Percentiles rank a stretch among this genome's conserved stretches.
Conservation (phyloP, 371 early-diverging fungal species). For the Mucor saturninus region DNA sequence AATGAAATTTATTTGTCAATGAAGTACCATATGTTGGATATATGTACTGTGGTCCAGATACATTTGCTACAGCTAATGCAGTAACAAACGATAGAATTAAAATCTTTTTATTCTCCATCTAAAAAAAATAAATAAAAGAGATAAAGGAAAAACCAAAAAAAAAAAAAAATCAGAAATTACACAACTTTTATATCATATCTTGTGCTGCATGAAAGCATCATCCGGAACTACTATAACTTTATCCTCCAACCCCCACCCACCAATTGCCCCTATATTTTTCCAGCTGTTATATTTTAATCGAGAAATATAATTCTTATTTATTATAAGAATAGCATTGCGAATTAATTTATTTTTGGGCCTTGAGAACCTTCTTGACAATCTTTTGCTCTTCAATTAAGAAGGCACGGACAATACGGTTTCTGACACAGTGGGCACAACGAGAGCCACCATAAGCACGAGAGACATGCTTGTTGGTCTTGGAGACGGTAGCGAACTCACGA, state of each 20-base stretch:
- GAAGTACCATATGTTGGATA: slow-evolving; percentile 52
- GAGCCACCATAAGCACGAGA: slow-evolving; percentile 97
- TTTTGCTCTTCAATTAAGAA: slow-evolving; percentile 99
- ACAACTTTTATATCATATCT: neutral
- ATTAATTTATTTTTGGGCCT: slow-evolving; percentile 63
- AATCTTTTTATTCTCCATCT: slow-evolving; percentile 5
- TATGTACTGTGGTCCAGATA: slow-evolving; percentile 54
- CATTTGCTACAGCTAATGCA: slow-evolving; percentile 48
- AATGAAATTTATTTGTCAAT: slow-evolving; percentile 41
- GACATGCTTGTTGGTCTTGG: slow-evolving; percentile 93
- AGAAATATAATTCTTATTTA: neutral
- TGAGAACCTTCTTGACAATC: slow-evolving; percentile 98
- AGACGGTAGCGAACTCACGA: slow-evolving; percentile 85
- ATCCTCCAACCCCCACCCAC: no score
- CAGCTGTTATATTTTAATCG: no score
- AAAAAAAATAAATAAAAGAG: neutral
- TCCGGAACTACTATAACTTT: no score
- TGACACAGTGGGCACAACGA: slow-evolving; percentile 93
- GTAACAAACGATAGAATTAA: slow-evolving; percentile 31
- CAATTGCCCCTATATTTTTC: no score
- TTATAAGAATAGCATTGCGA: neutral
- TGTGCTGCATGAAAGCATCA: neutral
- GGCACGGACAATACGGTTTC: slow-evolving; percentile 95
- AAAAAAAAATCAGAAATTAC: neutral
- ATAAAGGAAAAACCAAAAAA: neutral